These are phyloP conservation scores for Cetraspora pellucida DNA, from an alignment of 192 early-diverging fungal genomes.

Conservation along the genomic window DNA sequence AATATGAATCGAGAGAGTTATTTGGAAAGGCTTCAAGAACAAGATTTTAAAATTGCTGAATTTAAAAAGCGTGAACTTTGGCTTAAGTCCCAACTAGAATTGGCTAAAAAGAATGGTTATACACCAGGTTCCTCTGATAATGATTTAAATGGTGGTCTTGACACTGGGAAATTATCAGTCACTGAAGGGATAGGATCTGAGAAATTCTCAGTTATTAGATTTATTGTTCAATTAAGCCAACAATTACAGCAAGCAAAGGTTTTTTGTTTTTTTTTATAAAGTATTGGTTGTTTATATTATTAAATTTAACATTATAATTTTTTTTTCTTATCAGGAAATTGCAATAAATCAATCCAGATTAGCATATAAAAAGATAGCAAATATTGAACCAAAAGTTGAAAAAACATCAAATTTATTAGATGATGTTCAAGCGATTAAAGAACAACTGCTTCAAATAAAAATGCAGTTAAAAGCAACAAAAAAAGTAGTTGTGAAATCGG, in stretches of 20 bases:
- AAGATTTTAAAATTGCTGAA: conserved; percentile 39
- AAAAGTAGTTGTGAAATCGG: conserved; percentile 49
- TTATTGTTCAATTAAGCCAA: conserved; percentile 50
- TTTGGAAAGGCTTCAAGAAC: conserved; percentile 35
- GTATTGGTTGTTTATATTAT: conserved; percentile 1
- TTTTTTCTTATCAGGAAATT: conserved; percentile 38
- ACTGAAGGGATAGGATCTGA: conserved; percentile 48
- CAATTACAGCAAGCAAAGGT: conserved; percentile 51
- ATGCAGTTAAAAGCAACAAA: conserved; percentile 41
- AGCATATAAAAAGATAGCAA: conserved; percentile 30
- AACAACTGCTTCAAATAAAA: conserved; percentile 45
- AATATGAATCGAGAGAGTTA: conserved; percentile 36
- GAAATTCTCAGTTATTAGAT: conserved; percentile 51
- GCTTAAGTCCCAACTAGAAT: conserved; percentile 45
- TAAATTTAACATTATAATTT: conserved; percentile 24
- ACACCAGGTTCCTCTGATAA: conserved; percentile 5
- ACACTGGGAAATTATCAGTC: conserved; percentile 39
- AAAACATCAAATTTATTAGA: conserved; percentile 42
- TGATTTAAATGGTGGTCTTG: not conserved
- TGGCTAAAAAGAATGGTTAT: conserved; percentile 41
- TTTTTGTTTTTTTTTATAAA: not conserved
- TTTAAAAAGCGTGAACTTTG: conserved; percentile 50
- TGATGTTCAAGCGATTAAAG: conserved; percentile 42
- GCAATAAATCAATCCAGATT: conserved; percentile 38
- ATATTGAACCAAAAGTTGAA: conserved; percentile 48